phyloP scores from a whole-genome alignment of 306 rosid genomes.

The Vigna mungo region DNA sequence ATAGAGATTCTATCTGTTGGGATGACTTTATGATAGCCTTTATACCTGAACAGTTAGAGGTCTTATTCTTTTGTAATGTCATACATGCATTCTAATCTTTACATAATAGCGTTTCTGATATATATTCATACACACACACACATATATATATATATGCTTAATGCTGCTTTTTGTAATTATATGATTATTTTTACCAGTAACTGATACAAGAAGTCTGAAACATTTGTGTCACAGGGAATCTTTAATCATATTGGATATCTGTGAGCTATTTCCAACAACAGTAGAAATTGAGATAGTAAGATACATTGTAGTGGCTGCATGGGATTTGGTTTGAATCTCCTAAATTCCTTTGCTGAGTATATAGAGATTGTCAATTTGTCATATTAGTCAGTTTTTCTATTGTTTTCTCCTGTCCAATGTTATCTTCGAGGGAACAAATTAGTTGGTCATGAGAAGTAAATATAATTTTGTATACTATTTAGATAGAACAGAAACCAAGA shows the following conservation, averaged over 20 bases:
- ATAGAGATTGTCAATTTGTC: conserved; percentile 31
- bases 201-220: conserved; percentile 31
- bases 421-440: conserved; percentile 37
- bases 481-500: conserved; percentile 40
- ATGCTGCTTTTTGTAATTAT: conserved; percentile 16
- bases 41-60: background rate
- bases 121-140: too few relatives aligned
- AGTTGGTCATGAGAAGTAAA: conserved; percentile 15
- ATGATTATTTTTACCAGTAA: conserved; percentile 15
- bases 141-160: conserved; percentile 3
- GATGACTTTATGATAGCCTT: background rate
- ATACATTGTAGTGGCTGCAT: conserved; percentile 28
- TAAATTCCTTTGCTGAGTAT: conserved; percentile 31
- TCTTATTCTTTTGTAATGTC: background rate
- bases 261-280: conserved; percentile 15
- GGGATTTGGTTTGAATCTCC: conserved; percentile 42
- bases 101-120: background rate
- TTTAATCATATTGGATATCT: conserved; percentile 26
- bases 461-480: conserved; percentile 20
- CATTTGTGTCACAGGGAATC: conserved; percentile 44
- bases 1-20: background rate
- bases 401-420: conserved; percentile 28
- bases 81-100: conserved; percentile 17
- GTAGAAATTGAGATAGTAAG: conserved; percentile 36
- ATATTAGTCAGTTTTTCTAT: background rate